These are phyloP conservation scores for Corallochytrium limacisporum DNA, from an alignment of 78 protist species.

Conservation along the genomic window DNA sequence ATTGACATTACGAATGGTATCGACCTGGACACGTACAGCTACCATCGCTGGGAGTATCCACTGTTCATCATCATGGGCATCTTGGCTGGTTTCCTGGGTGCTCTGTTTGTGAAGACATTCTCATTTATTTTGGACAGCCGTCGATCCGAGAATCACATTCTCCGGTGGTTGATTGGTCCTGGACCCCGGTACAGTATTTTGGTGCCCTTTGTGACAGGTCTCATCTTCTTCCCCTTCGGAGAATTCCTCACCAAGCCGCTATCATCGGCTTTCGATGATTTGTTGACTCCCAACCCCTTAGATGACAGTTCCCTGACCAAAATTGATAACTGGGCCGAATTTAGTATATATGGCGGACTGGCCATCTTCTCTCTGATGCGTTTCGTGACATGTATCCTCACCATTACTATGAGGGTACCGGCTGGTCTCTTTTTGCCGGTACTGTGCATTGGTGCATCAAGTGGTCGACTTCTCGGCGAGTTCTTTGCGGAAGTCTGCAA, in stretches of 20 bases:
- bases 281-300: background rate
- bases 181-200: background rate
- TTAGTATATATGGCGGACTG: no score
- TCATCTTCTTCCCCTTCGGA: background rate
- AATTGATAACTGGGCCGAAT: no score
- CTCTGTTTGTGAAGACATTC: background rate
- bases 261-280: background rate
- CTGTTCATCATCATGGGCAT: background rate
- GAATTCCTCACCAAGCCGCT: background rate
- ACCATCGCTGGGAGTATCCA: background rate
- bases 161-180: background rate
- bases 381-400: background rate
- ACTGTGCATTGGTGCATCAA: background rate
- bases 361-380: background rate
- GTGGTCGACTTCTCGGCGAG: conserved; percentile 6
- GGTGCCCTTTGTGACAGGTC: background rate
- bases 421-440: conserved; percentile 1
- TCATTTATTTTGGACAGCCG: background rate
- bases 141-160: background rate
- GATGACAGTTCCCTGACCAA: no score
- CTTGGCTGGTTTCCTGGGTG: background rate
- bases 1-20: background rate
- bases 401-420: background rate
- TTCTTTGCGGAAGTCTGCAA: background rate
- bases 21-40: background rate